phyloP scores from a whole-genome alignment of 2,329 filamentous ascomycete species.

The Fusarium drepaniforme region DNA sequence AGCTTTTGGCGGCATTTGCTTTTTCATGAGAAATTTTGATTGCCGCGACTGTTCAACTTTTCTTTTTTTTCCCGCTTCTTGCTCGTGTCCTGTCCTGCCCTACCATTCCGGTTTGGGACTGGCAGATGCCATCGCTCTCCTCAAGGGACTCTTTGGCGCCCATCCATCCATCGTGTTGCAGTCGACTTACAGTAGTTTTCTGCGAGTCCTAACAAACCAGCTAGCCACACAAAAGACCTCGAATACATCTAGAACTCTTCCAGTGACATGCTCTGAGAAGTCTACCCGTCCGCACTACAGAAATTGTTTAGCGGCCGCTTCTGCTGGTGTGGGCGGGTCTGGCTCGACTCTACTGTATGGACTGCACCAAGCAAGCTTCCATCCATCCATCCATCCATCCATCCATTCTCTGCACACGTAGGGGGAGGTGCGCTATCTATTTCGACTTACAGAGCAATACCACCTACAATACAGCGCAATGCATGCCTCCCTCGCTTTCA shows the following conservation, averaged over 20 bases:
- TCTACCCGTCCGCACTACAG: not conserved
- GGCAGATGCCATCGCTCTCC: not conserved
- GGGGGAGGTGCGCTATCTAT: not conserved
- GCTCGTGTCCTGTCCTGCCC: not conserved
- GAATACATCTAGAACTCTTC: slow-evolving; percentile 29
- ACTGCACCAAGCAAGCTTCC: not conserved
- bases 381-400: not conserved
- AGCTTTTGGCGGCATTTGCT: not conserved
- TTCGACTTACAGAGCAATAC: not conserved
- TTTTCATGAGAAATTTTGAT: slow-evolving; percentile 3
- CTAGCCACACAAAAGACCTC: slow-evolving; percentile 2
- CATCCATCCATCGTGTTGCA: not conserved
- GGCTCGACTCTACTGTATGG: too few relatives aligned
- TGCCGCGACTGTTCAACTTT: not conserved
- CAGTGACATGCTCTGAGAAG: slow-evolving; percentile 20
- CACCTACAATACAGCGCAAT: not conserved
- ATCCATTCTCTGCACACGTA: not conserved
- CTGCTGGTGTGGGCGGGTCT: slow-evolving; percentile 20
- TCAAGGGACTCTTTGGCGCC: not conserved
- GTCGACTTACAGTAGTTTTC: not conserved
- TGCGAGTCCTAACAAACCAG: not conserved
- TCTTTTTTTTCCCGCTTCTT: not conserved
- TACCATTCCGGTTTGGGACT: not conserved
- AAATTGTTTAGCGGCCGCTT: not conserved
- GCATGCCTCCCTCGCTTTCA: not conserved